phyloP scores from a whole-genome alignment of 768 basidiomycete species.

The Paxillus ammoniavirescens region DNA sequence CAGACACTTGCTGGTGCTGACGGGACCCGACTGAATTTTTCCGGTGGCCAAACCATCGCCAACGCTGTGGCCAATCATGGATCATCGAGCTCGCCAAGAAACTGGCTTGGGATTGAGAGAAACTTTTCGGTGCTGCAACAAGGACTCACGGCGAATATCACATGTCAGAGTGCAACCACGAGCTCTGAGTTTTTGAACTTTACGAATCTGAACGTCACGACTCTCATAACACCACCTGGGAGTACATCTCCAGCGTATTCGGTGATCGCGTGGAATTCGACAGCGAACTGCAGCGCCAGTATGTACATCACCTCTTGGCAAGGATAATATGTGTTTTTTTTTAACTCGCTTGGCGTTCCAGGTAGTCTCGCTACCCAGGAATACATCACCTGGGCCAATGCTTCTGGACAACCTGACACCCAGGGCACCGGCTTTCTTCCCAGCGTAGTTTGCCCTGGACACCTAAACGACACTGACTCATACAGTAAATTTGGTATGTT shows the following conservation, averaged over 20 bases:
- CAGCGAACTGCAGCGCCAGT: slow-evolving; percentile 1
- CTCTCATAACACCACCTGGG: background rate
- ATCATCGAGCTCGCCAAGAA: background rate
- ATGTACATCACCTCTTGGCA: background rate
- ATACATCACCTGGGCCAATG: background rate
- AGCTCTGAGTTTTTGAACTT: background rate
- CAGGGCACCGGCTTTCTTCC: slow-evolving; percentile 1
- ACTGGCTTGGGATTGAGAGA: background rate
- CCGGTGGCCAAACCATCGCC: too few species aligned
- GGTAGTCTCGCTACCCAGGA: background rate
- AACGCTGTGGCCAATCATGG: background rate
- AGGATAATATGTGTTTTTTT: too few species aligned
- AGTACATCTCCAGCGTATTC: too few species aligned
- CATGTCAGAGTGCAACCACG: background rate
- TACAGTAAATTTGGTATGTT: slow-evolving; percentile 6
- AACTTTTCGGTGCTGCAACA: slow-evolving; percentile 14
- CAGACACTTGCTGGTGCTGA: background rate
- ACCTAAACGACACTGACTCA: background rate
- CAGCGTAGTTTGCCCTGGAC: slow-evolving; percentile 1
- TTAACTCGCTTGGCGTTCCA: too few species aligned
- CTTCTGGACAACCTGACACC: background rate
- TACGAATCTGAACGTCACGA: background rate
- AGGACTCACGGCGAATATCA: background rate
- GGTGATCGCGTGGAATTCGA: background rate
- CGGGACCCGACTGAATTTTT: too few species aligned